These are phyloP conservation scores for Diaporthe aspalathi DNA, from an alignment of 2,329 filamentous ascomycete genomes.

Conservation along the genomic window DNA sequence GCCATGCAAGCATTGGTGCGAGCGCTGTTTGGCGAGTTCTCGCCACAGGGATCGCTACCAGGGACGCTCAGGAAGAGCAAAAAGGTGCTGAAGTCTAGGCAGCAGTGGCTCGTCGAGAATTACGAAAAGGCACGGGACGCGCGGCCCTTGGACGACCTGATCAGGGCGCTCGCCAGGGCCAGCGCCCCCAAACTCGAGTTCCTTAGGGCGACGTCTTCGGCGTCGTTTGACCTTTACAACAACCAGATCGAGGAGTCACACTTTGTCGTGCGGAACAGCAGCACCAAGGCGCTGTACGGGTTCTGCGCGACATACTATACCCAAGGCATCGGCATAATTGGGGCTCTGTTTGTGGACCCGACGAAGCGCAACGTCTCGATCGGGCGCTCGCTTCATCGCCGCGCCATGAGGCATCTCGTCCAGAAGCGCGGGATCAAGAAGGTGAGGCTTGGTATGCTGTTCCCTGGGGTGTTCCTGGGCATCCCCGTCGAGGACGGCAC, in stretches of 20 bases:
- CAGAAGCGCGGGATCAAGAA: constrained; percentile 80
- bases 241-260: constrained; percentile 82
- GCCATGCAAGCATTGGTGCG: constrained; percentile 87
- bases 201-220: constrained; percentile 75
- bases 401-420: constrained; percentile 79
- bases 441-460: constrained; percentile 82
- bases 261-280: constrained; percentile 94
- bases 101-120: constrained; percentile 93
- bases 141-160: constrained; percentile 78
- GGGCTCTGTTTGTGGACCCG: constrained; percentile 90
- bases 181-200: constrained; percentile 76
- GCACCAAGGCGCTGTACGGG: constrained; percentile 88
- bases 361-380: constrained; percentile 88
- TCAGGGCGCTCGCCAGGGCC: constrained; percentile 76
- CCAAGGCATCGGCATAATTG: constrained; percentile 78
- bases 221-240: constrained; percentile 80
- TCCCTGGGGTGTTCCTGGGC: constrained; percentile 88
- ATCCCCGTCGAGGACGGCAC: constrained; percentile 71
- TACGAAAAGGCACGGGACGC: constrained; percentile 85
- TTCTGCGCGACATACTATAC: constrained; percentile 92
- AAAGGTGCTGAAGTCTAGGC: constrained; percentile 87
- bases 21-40: constrained; percentile 81
- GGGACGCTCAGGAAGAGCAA: constrained; percentile 88
- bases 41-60: constrained; percentile 69
- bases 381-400: constrained; percentile 87